phyloP scores from a whole-genome alignment of 1,139 yeast genomes.

The Yamadazyma sp. region DNA sequence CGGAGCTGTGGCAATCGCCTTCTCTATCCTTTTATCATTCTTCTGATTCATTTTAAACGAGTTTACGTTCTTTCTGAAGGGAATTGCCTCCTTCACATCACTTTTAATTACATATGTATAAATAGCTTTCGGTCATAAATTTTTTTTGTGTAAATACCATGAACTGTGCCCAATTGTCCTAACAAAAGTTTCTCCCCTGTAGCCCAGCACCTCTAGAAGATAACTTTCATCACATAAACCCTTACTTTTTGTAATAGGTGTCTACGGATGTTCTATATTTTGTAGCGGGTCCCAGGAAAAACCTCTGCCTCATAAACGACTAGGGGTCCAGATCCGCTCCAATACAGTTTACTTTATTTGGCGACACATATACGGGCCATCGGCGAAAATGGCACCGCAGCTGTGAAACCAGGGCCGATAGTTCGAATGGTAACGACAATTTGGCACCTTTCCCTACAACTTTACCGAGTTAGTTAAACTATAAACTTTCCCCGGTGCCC shows the following conservation, averaged over 20 bases:
- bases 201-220: too few relatives aligned
- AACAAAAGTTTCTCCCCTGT: too few relatives aligned
- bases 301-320: conserved; percentile 2
- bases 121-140: conserved; percentile 4
- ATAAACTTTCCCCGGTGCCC: not conserved
- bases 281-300: not conserved
- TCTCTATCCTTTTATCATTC: conserved; percentile 19
- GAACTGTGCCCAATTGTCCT: too few relatives aligned
- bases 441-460: not conserved
- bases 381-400: not conserved
- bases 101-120: conserved; percentile 4
- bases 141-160: too few relatives aligned
- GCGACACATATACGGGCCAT: not conserved
- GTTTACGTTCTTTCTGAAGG: conserved; percentile 1
- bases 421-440: not conserved
- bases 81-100: not conserved
- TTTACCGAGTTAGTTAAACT: not conserved
- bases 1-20: conserved; percentile 18
- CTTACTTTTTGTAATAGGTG: not conserved
- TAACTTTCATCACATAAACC: not conserved
- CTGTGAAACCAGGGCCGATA: not conserved
- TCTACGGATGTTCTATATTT: not conserved
- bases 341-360: not conserved
- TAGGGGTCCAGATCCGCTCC: not conserved
- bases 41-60: conserved; percentile 7